These are phyloP conservation scores for Puccinellia tenuiflora DNA, from an alignment of 176 grass and related monocot genomes.

Conservation along the genomic window DNA sequence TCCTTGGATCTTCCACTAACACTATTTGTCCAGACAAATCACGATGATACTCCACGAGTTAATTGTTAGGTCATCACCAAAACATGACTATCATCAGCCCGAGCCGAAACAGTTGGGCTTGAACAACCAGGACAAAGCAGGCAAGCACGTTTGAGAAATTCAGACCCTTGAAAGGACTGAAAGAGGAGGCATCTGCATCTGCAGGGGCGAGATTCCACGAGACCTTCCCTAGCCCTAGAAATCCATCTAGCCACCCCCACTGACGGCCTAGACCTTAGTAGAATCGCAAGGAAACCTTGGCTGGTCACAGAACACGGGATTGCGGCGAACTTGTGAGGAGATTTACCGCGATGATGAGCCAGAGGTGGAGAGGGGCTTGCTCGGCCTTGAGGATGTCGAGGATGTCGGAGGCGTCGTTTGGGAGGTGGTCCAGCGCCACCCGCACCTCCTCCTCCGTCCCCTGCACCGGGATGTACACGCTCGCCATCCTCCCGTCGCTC, in stretches of 20 bases:
- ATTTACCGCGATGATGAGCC: slow-evolving; percentile 88
- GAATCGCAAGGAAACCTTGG: not conserved
- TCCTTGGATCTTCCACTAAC: not conserved
- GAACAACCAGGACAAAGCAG: not conserved
- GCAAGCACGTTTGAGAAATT: not conserved
- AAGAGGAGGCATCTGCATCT: not conserved
- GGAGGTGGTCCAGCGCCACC: slow-evolving; percentile 81
- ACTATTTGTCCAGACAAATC: not conserved
- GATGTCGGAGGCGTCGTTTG: slow-evolving; percentile 79
- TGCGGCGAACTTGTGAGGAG: not conserved
- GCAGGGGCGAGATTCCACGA: not conserved
- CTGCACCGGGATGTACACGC: slow-evolving; percentile 91
- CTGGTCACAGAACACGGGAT: not conserved
- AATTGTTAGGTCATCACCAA: not conserved
- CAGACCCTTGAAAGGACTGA: not conserved
- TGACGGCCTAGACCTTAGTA: not conserved
- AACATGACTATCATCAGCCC: not conserved
- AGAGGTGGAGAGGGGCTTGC: slow-evolving; percentile 87
- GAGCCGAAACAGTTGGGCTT: not conserved
- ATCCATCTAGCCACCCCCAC: not conserved
- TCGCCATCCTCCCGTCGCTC: slow-evolving; percentile 44
- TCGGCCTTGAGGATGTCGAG: slow-evolving; percentile 98
- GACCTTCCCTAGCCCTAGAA: slow-evolving; percentile 11
- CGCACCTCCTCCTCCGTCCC: slow-evolving; percentile 96
- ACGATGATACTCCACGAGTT: not conserved